phyloP scores from a whole-genome alignment of 2,329 filamentous ascomycete genomes.

The Tothia fuscella region DNA sequence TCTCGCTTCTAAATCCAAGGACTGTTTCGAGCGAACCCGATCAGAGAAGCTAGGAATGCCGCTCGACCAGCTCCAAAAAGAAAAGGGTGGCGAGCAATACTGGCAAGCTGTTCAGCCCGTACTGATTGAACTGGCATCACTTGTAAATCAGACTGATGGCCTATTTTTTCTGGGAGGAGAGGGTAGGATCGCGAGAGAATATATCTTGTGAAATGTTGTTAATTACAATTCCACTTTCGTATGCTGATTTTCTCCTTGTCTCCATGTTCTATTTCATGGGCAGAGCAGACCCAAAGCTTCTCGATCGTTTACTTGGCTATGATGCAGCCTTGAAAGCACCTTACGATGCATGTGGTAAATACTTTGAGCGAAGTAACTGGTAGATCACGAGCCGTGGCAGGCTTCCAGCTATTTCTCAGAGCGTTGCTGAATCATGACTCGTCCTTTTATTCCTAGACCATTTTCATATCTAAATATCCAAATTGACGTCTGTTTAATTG shows the following conservation, averaged over 20 bases:
- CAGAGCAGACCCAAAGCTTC: slow-evolving; percentile 27
- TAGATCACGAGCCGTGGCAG: too few species aligned
- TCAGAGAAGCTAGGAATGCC: slow-evolving; percentile 38
- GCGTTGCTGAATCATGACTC: too few species aligned
- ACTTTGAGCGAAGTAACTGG: slow-evolving; percentile 29
- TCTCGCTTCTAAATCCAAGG: slow-evolving; percentile 38
- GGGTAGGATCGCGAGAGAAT: slow-evolving; percentile 39
- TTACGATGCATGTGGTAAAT: slow-evolving; percentile 28
- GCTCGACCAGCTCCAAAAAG: slow-evolving; percentile 37
- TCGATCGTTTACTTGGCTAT: slow-evolving; percentile 26
- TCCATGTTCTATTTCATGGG: slow-evolving; percentile 35
- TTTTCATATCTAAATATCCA: too few species aligned
- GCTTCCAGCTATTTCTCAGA: too few species aligned
- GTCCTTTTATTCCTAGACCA: too few species aligned
- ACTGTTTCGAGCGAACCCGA: slow-evolving; percentile 47
- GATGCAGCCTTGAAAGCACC: slow-evolving; percentile 26
- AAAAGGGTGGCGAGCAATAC: slow-evolving; percentile 37
- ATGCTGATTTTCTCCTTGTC: slow-evolving; percentile 41
- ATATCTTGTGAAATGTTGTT: slow-evolving; percentile 34
- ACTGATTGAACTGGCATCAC: slow-evolving; percentile 24
- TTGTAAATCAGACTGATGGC: slow-evolving; percentile 45
- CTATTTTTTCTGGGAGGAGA: slow-evolving; percentile 49
- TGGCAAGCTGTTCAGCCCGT: slow-evolving; percentile 35
- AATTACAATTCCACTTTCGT: slow-evolving; percentile 21
- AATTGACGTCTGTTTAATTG: too few species aligned